Evolutionary conservation across 2,329 filamentous ascomycete genomes (phyloP).

Genomic region (Blastomyces silverae): DNA sequence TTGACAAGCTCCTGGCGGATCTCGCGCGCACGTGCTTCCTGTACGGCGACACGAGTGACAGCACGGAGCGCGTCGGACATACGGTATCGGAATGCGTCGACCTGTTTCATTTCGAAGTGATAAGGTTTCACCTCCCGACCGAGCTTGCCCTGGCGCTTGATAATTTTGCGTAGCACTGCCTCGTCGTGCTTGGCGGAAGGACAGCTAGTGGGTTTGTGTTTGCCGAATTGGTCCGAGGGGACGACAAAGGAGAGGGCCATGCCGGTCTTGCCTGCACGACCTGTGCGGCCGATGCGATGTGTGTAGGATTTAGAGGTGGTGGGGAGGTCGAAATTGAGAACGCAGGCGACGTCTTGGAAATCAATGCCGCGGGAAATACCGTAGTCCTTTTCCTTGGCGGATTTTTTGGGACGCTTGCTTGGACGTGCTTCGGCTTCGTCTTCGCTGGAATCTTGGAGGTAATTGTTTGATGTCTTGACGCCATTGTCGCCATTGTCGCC

Average conservation of each 20-base stretch:
- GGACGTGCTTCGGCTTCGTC: constrained; percentile 32
- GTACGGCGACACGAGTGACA: constrained; percentile 81
- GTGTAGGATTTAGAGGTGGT: constrained; percentile 84
- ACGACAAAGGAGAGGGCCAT: constrained; percentile 96
- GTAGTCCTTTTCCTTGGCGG: constrained; percentile 73
- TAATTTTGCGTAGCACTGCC: constrained; percentile 71
- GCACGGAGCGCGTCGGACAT: constrained; percentile 87
- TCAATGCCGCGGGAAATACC: constrained; percentile 95
- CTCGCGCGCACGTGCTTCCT: constrained; percentile 82
- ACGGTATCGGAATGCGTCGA: constrained; percentile 90
- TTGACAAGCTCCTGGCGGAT: constrained; percentile 84
- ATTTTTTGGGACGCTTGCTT: constrained; percentile 59
- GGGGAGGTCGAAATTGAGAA: constrained; percentile 96
- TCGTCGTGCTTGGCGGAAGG: constrained; percentile 75
- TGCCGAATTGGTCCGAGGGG: constrained; percentile 71
- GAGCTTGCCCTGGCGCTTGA: constrained; percentile 67
- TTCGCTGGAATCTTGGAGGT: constrained; percentile 33
- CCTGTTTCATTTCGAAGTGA: constrained; percentile 87
- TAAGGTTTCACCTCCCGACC: constrained; percentile 82
- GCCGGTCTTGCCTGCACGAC: constrained; percentile 79
- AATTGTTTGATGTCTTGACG: constrained; percentile 14
- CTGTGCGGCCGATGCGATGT: constrained; percentile 93
- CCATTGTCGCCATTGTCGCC: constrained; percentile 28
- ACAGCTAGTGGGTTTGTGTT: constrained; percentile 80
- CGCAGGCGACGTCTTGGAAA: constrained; percentile 88